Evolutionary conservation across 352 stramenopile species (phyloP), one percentile per base, ranked within the genome.

Genomic region (Phytophthora constricta): DNA sequence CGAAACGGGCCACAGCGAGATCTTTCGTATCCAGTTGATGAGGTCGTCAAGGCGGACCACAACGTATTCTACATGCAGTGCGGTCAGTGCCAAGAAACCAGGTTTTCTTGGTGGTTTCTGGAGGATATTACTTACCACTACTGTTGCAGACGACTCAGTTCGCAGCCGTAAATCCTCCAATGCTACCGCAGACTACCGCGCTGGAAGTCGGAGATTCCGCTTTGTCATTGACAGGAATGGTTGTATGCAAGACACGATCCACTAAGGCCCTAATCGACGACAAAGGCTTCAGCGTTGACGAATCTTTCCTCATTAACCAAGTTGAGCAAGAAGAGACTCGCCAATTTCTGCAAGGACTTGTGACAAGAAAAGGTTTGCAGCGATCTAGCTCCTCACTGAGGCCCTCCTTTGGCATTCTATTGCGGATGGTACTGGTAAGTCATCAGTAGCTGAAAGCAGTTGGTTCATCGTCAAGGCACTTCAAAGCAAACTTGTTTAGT

Each of bases 1-100:
- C 16, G 96, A 99, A 87, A 99, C 96, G 22, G 97, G 97, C 97
- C 97, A 99, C 33, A 99, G 52, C 28, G 97, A 99, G 58, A 90
- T 90, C 26, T 82, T 80, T 28, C 96, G 91, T 20, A 92, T 95
- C 97, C 96, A 99, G 84, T 99, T 99, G 28, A 99, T 92, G 11
- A 99, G 76, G 46, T 99, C 95, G 71, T 99, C 97, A 11, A 99
- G 84, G 60, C 97, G 97, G 19, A 93, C 90, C 23, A 99, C 89
- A 9, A 98, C 93, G 72, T 98, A 99, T 77, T 99, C 97, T 92
- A 27, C 27, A 49, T 41, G 47, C 19, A 49, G 14, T 58, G 39
- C 25, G 22, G 41, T n/a, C n/a, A 26, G 45, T 37, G 31, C 13
- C 7, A 37, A 11, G 13, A 37, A 37, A 37, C 31, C n/a, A n/a